Evolutionary conservation across 768 basidiomycete genomes (phyloP).

Genomic region (Suillus plorans): DNA sequence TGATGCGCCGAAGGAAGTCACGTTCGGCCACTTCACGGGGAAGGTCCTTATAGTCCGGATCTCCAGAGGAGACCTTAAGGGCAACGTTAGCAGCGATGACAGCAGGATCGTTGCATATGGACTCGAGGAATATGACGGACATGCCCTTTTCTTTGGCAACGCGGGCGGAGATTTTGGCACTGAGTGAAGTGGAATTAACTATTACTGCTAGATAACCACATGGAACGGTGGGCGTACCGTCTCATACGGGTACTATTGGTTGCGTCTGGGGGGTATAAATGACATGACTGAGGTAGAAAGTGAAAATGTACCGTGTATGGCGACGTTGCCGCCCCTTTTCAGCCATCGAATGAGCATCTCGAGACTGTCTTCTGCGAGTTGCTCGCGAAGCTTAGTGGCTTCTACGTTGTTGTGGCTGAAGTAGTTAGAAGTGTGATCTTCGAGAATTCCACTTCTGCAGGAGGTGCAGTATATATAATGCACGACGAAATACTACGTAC

Average conservation of each 20-base stretch:
- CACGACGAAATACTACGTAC: constrained; percentile 37
- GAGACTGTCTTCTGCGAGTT: constrained; percentile 85
- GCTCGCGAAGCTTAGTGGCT: constrained; percentile 75
- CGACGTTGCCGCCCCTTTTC: constrained; percentile 94
- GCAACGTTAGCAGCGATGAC: constrained; percentile 96
- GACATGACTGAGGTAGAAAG: not conserved
- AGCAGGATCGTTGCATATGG: constrained; percentile 89
- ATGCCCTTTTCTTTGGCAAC: constrained; percentile 87
- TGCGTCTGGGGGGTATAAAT: constrained; percentile 61
- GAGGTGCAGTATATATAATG: constrained; percentile 3
- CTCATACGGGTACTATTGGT: constrained; percentile 86
- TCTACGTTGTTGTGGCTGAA: constrained; percentile 86
- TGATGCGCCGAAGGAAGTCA: constrained; percentile 91
- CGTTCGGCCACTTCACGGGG: constrained; percentile 80
- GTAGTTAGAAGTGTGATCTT: constrained; percentile 88
- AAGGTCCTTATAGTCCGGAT: constrained; percentile 95
- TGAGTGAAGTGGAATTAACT: constrained; percentile 27
- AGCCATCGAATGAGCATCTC: constrained; percentile 96
- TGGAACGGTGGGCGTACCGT: constrained; percentile 46
- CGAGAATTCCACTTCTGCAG: constrained; percentile 73
- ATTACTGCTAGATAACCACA: not conserved
- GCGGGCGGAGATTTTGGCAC: constrained; percentile 81
- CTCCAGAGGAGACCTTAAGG: constrained; percentile 92
- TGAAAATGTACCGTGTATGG: constrained; percentile 78
- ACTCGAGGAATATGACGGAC: constrained; percentile 91